Base-by-base conservation (phyloP, 2,329 filamentous ascomycete species). In the Ceratocystis destructans region DNA sequence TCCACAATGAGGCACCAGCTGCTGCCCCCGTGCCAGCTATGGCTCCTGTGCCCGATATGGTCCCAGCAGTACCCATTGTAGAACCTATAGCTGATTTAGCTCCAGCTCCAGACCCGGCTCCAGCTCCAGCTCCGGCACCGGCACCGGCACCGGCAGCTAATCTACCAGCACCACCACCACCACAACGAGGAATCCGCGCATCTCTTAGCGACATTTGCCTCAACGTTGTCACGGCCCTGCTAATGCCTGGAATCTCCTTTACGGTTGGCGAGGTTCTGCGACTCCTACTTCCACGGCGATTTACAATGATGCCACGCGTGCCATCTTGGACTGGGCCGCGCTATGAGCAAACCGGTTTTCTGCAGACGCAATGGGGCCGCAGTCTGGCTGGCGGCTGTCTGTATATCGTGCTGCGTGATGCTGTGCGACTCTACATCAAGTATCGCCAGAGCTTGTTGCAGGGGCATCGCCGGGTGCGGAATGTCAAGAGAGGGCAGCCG, bases 371-470 rank as follows among this genome's bases (percentile, higher is more conserved):
- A 67, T 97, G 94, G 90, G 94, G 91, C 0, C 82, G 94, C 66
- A 96, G 89, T 72, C 79, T 99, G 2, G 82, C 94, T 0, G 94
- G 94, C 1, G 94, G 94, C 0, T 94, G 90, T 73, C 76, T 96
- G 22, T 96, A 93, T 71, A 86, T 97, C 17, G 86, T 96, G 8
- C 75, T 96, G 64, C 94, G 93, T 74, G 85, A 88, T 71, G 79
- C 78, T 2, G 76, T 87, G 63, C 77, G 78, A 67, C 74, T 88
- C 28, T 88, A 86, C 72, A 79, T 81, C 70, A 87, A 87, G 75
- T 85, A 85, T 73, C 78, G 83, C 69, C 80, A 79, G 68, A 84
- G 83, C 12, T 78, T 82, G 70, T 79, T 83, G 44, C 80, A 82
- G 71, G 77, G 78, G 5, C 79, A 80, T 57, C 78, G 83, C 65